Evolutionary conservation across 106 monocot species (phyloP), one percentile per base, ranked within the genome.

Genomic region (Narthecium ossifragum): DNA sequence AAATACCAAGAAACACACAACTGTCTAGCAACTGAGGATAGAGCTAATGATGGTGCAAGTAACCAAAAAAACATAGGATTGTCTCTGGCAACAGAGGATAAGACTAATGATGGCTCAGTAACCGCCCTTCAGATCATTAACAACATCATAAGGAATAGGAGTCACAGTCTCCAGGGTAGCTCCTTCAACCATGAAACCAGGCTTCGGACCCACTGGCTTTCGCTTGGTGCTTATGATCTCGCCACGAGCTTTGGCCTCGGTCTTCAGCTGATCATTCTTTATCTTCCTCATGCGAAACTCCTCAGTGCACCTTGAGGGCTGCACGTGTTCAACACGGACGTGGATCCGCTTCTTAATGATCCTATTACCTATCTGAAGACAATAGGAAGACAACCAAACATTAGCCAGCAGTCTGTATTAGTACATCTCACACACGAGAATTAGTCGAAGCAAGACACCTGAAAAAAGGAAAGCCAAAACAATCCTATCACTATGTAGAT

Each of bases 111-210:
- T n/a, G 43, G 26, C 60, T 45, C 63, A 85, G 58, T 85, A 85
- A 14, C 85, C 85, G 28, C 85, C 85, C 65, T 85, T 85, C 55
- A 85, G 85, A 65, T 85, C 85, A 59, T 85, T 85, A 34, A 85
- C 85, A 14, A 85, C 85, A 73, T 85, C 85, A 45, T 85, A 85
- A 17, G 85, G 85, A 67, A 85, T 85, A 11, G 85, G 85, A 18
- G 85, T 85, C 8, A 85, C 85, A 0, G 85, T 85, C 34, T 85
- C 85, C 12, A 85, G 61, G 0, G 80, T 80, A 3, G 85, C 73
- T n/a, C 80, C 73, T 67, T 80, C 85, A 8, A 85, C 85, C 85
- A 85, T 80, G 77, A 85, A 85, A 22, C 85, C 85, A 30, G 85
- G 85, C 57, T 85, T 85, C 0, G 85, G 85, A 7, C 85, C 80